Percentiles rank a stretch among this genome's conserved stretches.
Evolutionary conservation across 345 rosid species (phyloP).

Genomic region (Iberis pinnata): DNA sequence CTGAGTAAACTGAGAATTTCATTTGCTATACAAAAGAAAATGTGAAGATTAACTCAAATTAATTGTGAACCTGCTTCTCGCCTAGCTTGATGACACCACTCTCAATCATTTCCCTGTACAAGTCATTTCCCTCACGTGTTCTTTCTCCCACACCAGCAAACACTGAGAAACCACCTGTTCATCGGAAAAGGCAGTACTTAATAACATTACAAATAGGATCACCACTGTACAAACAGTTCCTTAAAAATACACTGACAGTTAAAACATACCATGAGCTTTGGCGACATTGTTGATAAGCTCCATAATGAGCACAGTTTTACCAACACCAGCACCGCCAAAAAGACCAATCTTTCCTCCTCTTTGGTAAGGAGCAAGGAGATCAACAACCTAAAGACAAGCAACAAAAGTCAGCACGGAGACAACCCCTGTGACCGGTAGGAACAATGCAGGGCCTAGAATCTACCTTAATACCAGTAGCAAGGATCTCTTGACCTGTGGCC

Average conservation of each 20-base stretch:
- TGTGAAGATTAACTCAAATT: neutral
- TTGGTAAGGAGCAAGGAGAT: slow-evolving; percentile 97
- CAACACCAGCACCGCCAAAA: slow-evolving; percentile 99
- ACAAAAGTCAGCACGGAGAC: neutral
- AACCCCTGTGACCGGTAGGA: too few relatives aligned
- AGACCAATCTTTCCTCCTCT: slow-evolving; percentile 99
- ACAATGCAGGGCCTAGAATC: neutral
- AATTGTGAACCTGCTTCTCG: slow-evolving; percentile 68
- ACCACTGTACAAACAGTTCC: neutral
- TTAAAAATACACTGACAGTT: neutral
- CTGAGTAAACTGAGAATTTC: neutral
- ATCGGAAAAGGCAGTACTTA: slow-evolving; percentile 14
- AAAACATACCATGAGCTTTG: slow-evolving; percentile 77
- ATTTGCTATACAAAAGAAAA: neutral
- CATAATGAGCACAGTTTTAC: slow-evolving; percentile 97
- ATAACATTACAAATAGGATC: neutral
- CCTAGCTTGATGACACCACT: slow-evolving; percentile 99
- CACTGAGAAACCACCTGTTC: slow-evolving; percentile 94
- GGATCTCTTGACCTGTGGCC: slow-evolving; percentile 90
- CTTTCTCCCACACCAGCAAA: slow-evolving; percentile 99
- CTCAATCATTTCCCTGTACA: slow-evolving; percentile 98
- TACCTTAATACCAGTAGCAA: slow-evolving; percentile 93
- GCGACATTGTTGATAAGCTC: slow-evolving; percentile 98
- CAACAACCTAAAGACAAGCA: slow-evolving; percentile 58
- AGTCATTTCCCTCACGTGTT: slow-evolving; percentile 97